These are phyloP conservation scores for Phanerodontia chrysosporium DNA, from an alignment of 768 basidiomycete genomes.

Conservation along the genomic window DNA sequence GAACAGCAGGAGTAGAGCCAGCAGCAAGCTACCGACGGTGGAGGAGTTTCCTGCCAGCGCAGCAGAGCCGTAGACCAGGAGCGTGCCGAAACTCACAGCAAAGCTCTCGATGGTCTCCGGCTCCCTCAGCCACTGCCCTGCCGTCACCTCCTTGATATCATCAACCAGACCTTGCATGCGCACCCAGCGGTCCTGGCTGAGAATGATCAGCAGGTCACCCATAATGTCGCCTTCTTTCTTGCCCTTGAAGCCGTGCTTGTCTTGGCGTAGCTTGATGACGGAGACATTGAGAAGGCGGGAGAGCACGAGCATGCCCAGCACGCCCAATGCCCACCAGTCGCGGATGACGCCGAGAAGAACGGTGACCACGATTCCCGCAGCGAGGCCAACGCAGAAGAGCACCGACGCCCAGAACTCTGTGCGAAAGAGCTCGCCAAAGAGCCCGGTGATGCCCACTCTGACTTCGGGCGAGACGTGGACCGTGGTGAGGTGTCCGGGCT, in stretches of 20 bases:
- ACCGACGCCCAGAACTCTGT: not conserved
- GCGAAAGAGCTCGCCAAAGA: not conserved
- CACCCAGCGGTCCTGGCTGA: slow-evolving; percentile 12
- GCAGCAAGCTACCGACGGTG: slow-evolving; percentile 5
- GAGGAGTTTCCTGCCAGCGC: slow-evolving; percentile 6
- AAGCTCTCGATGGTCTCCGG: not conserved
- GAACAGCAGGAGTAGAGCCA: slow-evolving; percentile 7
- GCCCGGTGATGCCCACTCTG: not conserved
- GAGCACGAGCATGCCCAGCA: slow-evolving; percentile 1
- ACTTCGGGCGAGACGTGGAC: not conserved
- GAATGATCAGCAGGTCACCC: slow-evolving; percentile 9
- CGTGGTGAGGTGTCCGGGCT: slow-evolving; percentile 4
- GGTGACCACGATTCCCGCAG: not conserved
- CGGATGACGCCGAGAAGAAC: not conserved
- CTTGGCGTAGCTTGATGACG: not conserved
- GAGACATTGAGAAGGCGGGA: slow-evolving; percentile 2
- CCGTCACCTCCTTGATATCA: slow-evolving; percentile 8
- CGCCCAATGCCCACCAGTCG: slow-evolving; percentile 5
- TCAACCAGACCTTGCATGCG: slow-evolving; percentile 8
- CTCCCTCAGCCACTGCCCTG: slow-evolving; percentile 9
- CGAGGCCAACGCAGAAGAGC: not conserved
- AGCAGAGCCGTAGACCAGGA: slow-evolving; percentile 10
- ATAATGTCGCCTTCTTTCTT: not conserved
- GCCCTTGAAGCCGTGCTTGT: slow-evolving; percentile 9
- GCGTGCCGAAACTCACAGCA: slow-evolving; percentile 5